phyloP scores from a whole-genome alignment of 148 eudicot genomes.

The Fagopyrum homotropicum region DNA sequence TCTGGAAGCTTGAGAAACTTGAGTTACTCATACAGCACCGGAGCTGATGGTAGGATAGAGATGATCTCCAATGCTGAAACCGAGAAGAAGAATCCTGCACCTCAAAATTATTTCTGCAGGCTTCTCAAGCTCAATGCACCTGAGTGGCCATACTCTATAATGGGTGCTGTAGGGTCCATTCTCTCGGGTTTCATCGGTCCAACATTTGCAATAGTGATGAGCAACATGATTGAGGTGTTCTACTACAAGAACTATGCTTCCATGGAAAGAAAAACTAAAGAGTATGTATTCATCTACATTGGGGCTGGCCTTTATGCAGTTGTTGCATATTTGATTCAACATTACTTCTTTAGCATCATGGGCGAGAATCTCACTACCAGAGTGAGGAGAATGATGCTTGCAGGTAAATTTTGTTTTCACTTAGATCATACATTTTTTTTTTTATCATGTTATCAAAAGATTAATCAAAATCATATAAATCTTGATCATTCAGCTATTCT shows the following conservation, averaged over 20 bases:
- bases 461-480: no score
- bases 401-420: slow-evolving; percentile 37
- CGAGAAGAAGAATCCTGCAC: slow-evolving; percentile 82
- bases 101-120: slow-evolving; percentile 64
- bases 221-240: slow-evolving; percentile 99
- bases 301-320: slow-evolving; percentile 97
- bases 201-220: slow-evolving; percentile 94
- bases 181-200: slow-evolving; percentile 97
- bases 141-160: slow-evolving; percentile 96
- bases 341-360: slow-evolving; percentile 98
- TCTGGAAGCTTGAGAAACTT: slow-evolving; percentile 92
- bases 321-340: slow-evolving; percentile 90
- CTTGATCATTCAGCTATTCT: slow-evolving; percentile 51
- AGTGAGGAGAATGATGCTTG: slow-evolving; percentile 99
- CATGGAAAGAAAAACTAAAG: slow-evolving; percentile 97
- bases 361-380: slow-evolving; percentile 97
- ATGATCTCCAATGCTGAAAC: slow-evolving; percentile 94
- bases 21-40: slow-evolving; percentile 92
- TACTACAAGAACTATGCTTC: slow-evolving; percentile 63
- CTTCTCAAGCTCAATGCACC: slow-evolving; percentile 89
- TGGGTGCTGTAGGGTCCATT: slow-evolving; percentile 93
- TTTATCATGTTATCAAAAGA: neutral
- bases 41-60: slow-evolving; percentile 92
- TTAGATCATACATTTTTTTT: neutral
- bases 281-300: slow-evolving; percentile 88